Conservation (phyloP, 352 stramenopile species). For the Pythium utonaiense region DNA sequence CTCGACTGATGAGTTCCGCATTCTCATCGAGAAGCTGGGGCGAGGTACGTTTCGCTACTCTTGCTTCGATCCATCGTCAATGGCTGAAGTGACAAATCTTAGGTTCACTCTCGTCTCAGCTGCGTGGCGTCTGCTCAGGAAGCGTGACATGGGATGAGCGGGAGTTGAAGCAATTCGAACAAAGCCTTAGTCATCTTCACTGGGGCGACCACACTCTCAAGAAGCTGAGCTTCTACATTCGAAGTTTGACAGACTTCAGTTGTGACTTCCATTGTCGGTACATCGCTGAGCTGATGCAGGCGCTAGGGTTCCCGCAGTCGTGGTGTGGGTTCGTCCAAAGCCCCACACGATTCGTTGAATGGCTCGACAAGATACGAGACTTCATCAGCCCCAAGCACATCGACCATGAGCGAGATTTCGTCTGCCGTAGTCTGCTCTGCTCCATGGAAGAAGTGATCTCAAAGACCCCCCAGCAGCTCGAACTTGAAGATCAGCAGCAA, state of each 20-base stretch:
- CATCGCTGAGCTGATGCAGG: constrained; percentile 2
- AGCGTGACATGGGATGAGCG: constrained; percentile 5
- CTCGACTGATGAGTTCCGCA: constrained; percentile 30
- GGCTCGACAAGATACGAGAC: constrained; percentile 27
- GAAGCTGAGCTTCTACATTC: not conserved
- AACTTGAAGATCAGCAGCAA: constrained; percentile 50
- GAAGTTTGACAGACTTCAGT: constrained; percentile 18
- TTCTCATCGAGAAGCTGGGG: constrained; percentile 33
- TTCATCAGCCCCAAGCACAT: constrained; percentile 34
- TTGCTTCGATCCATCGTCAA: too few species aligned
- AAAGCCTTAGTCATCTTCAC: constrained; percentile 2
- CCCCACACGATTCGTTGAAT: constrained; percentile 24
- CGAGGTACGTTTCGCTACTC: constrained; percentile 26
- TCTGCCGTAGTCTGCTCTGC: constrained; percentile 54
- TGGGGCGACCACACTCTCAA: constrained; percentile 17
- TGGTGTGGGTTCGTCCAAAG: constrained; percentile 21
- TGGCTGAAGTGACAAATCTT: not conserved
- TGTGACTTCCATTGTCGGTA: constrained; percentile 18
- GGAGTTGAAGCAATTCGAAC: constrained; percentile 13
- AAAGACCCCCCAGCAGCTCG: constrained; percentile 53
- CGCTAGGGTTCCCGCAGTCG: not conserved
- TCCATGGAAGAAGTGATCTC: constrained; percentile 44
- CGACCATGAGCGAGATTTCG: constrained; percentile 42
- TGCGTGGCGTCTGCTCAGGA: constrained; percentile 1
- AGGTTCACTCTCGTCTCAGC: constrained; percentile 14